phyloP scores from a whole-genome alignment of 805 yeast species.

The Metschnikowia rubicola region DNA sequence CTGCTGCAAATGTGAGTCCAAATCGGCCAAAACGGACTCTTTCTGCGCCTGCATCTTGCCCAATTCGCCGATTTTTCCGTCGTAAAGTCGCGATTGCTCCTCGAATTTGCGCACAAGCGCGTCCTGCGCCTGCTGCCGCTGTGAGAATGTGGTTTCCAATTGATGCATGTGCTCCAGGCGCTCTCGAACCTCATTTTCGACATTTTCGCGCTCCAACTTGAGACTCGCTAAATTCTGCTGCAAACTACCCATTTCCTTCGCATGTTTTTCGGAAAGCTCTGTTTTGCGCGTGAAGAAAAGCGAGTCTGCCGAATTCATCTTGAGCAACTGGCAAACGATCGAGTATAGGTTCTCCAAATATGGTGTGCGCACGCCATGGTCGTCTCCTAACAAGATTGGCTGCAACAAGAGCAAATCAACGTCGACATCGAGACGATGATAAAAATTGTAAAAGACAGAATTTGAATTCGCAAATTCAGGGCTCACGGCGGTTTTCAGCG shows the following conservation, averaged over 20 bases:
- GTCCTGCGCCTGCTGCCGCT: conserved; percentile 19
- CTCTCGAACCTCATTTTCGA: conserved; percentile 20
- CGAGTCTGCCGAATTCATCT: conserved; percentile 37
- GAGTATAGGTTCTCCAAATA: conserved; percentile 86
- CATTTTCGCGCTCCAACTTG: conserved; percentile 15
- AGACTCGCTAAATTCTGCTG: conserved; percentile 19
- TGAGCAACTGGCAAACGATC: conserved; percentile 60
- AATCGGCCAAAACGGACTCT: conserved; percentile 9
- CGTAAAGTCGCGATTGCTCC: conserved; percentile 9
- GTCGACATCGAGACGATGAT: conserved; percentile 48
- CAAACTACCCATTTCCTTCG: conserved; percentile 22
- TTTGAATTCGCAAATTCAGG: conserved; percentile 31
- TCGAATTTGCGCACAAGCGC: conserved; percentile 13
- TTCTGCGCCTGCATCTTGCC: conserved; percentile 1
- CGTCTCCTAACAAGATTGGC: conserved; percentile 89
- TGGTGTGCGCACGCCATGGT: conserved; percentile 80
- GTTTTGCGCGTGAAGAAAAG: conserved; percentile 29
- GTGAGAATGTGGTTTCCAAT: conserved; percentile 21
- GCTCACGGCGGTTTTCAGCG: conserved; percentile 12
- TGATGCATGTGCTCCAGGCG: conserved; percentile 22
- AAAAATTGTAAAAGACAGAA: conserved; percentile 64
- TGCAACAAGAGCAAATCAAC: conserved; percentile 77
- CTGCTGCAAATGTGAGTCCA: conserved; percentile 10
- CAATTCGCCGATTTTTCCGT: conserved; percentile 14
- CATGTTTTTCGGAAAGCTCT: conserved; percentile 19